Conservation (phyloP, 2,329 filamentous ascomycete genomes). For the Pestalotiopsis sp. region DNA sequence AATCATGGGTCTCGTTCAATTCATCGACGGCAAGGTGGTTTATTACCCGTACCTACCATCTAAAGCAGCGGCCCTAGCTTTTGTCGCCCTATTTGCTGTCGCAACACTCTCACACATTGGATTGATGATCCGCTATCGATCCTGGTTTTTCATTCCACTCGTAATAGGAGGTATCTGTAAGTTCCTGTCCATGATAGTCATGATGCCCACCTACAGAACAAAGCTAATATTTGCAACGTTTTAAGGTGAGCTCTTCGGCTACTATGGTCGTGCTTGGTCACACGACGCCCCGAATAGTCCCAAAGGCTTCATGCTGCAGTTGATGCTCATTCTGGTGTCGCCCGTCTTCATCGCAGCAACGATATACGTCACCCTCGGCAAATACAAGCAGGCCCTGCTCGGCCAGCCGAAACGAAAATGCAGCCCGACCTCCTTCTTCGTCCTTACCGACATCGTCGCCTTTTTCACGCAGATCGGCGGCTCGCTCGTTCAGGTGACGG, state of each 20-base stretch:
- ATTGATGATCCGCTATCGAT: neutral
- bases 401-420: neutral
- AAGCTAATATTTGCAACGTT: neutral
- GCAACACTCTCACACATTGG: neutral
- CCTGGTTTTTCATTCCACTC: neutral
- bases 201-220: neutral
- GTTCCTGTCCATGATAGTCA: neutral
- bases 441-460: slow-evolving; percentile 1
- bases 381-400: neutral
- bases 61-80: neutral
- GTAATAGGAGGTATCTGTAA: neutral
- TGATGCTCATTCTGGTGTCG: slow-evolving; percentile 1
- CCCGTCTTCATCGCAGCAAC: neutral
- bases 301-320: slow-evolving; percentile 3
- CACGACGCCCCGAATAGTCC: neutral
- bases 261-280: neutral
- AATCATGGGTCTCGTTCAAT: slow-evolving; percentile 1
- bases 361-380: slow-evolving; percentile 1
- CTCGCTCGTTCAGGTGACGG: neutral
- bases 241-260: neutral
- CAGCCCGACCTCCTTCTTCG: slow-evolving; percentile 1
- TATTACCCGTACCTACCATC: slow-evolving; percentile 3
- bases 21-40: neutral
- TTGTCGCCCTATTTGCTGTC: neutral
- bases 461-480: slow-evolving; percentile 6